Evolutionary conservation across 2,329 filamentous ascomycete genomes (phyloP), one percentile per base, ranked within the genome.

Genomic region (Penicillium sp.): DNA sequence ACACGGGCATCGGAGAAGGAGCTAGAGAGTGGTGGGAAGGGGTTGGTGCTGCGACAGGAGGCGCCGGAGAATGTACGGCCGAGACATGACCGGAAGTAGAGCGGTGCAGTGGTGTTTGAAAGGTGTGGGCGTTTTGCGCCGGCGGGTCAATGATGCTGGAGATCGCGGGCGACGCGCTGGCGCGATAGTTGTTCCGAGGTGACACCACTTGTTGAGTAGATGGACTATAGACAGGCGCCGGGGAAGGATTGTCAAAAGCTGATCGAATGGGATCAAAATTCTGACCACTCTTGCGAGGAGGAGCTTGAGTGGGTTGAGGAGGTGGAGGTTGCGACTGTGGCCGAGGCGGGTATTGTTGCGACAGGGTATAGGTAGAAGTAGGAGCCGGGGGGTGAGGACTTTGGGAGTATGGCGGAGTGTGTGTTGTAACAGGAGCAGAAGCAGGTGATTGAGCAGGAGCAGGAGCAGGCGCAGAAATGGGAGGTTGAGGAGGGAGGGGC

Each of bases 91-190:
- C 57, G 6, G 68, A 66, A 6, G 68, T 66, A 6, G 63, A 55
- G 47, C 68, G 68, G 8, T 62, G 56, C 3, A 64, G 63, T 15
- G 57, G 52, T 26, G 65, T 57, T 51, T 70, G 69, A n/a, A 66
- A 46, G 2, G 62, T 57, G 33, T 69, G 68, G 5, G 65, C 49
- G 43, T 21, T 67, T 65, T 69, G 67, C 29, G 70, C 62, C 56
- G 62, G 70, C 66, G 87, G 88, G 61, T 96, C 90, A 46, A 96
- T 89, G 52, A 96, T 81, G 72, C 90, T 95, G 6, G 90, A 87
- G 61, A 96, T 96, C 2, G 93, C 93, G 1, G 93, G 92, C 4
- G 93, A 96, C 36, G 88, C 88, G 68, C 89, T 93, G n/a, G 89
- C 88, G 49, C 88, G 84, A 71, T 88, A 74, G 18, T 65, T 62